Conservation (phyloP, 116 monocot genomes). For the Trichopus zeylanicus region DNA sequence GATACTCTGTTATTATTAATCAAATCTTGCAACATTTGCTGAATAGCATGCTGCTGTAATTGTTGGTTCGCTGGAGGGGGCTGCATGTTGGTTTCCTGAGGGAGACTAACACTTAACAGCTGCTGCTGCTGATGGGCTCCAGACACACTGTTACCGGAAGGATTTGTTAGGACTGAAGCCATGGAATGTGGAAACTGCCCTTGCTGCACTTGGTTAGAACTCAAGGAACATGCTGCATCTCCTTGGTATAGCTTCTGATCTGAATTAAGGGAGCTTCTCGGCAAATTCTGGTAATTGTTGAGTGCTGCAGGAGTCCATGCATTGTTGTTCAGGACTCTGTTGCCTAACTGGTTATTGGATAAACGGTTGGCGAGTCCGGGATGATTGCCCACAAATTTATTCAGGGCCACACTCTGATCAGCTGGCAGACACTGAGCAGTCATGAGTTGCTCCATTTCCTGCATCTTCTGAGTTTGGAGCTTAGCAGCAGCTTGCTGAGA, state of each 20-base stretch:
- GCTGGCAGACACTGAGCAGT: constrained; percentile 20
- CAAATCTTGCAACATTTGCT: constrained; percentile 69
- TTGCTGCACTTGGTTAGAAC: constrained; percentile 17
- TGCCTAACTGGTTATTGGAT: constrained; percentile 14
- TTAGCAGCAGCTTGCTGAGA: constrained; percentile 32
- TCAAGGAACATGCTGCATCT: constrained; percentile 14
- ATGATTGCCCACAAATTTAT: constrained; percentile 32
- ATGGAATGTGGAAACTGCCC: constrained; percentile 17
- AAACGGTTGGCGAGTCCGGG: too few species aligned
- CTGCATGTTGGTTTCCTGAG: constrained; percentile 27
- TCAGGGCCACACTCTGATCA: constrained; percentile 33
- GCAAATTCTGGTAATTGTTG: constrained; percentile 64
- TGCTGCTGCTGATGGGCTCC: constrained; percentile 27
- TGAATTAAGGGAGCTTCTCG: constrained; percentile 41
- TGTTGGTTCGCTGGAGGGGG: constrained; percentile 32
- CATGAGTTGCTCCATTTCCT: constrained; percentile 39
- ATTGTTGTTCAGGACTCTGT: constrained; percentile 14
- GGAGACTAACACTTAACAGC: not conserved
- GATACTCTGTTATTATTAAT: constrained; percentile 41
- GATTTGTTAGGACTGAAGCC: constrained; percentile 13
- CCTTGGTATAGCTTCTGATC: constrained; percentile 21
- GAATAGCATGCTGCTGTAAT: constrained; percentile 61
- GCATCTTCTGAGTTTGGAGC: constrained; percentile 43
- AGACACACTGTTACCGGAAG: constrained; percentile 7
- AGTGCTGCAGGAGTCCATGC: constrained; percentile 13